phyloP scores from a whole-genome alignment of 163 green algal genomes.

The Coccomyxa subellipsoidea region DNA sequence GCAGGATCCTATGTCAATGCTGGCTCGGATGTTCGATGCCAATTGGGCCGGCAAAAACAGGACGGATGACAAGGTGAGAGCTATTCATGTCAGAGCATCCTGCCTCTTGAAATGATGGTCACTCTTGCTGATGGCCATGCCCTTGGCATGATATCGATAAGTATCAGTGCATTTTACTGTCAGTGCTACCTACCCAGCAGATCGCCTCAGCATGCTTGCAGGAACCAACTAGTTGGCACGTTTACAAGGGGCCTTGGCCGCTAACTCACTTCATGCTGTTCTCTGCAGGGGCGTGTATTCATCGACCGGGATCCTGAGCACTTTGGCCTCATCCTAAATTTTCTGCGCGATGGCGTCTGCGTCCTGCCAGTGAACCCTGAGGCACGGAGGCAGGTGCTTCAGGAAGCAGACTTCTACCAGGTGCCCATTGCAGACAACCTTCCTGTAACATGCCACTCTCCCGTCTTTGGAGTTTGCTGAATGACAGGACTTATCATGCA shows the following conservation, averaged over 20 bases:
- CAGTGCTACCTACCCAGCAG: no score
- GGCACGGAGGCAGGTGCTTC: slow-evolving; percentile 21
- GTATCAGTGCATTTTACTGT: no score
- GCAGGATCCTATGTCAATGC: slow-evolving; percentile 28
- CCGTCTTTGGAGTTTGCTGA: no score
- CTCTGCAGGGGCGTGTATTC: slow-evolving; percentile 28
- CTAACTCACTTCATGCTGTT: not conserved
- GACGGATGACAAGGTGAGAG: slow-evolving; percentile 11
- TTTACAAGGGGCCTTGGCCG: not conserved
- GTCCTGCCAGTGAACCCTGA: slow-evolving; percentile 10
- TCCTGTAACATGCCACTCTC: no score
- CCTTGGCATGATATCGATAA: no score
- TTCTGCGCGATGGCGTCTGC: slow-evolving; percentile 24
- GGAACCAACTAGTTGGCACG: not conserved
- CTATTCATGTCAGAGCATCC: not conserved
- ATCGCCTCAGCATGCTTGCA: not conserved
- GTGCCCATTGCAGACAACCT: slow-evolving; percentile 1
- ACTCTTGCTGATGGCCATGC: not conserved
- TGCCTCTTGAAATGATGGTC: no score
- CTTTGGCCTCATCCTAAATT: slow-evolving; percentile 37
- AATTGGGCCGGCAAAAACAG: slow-evolving; percentile 4
- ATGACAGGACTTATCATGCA: no score
- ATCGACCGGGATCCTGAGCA: slow-evolving; percentile 30
- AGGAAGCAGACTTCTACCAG: slow-evolving; percentile 32
- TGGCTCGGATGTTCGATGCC: slow-evolving; percentile 26